phyloP scores from a whole-genome alignment of 164 flowering plant genomes.

The Houttuynia cordata region DNA sequence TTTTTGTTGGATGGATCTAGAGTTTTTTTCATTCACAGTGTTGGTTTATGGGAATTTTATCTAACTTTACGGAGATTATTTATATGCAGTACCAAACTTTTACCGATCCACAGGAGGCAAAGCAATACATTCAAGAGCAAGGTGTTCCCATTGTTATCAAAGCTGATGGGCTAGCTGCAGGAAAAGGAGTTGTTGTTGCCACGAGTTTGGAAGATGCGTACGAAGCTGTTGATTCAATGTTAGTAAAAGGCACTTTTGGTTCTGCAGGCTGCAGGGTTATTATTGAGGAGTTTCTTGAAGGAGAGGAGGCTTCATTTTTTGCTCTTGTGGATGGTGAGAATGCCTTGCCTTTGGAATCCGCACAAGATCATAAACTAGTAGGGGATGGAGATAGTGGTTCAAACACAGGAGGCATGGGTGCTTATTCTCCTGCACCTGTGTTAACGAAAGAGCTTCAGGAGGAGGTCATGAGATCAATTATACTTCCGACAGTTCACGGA shows the following conservation, averaged over 20 bases:
- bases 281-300: constrained; percentile 87
- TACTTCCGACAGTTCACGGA: constrained; percentile 81
- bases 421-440: constrained; percentile 92
- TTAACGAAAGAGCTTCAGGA: constrained; percentile 67
- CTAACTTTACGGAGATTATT: no score
- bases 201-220: constrained; percentile 75
- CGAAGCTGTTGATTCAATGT: constrained; percentile 89
- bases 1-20: constrained; percentile 3
- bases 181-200: constrained; percentile 96
- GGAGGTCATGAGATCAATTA: constrained; percentile 71
- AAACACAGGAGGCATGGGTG: constrained; percentile 98
- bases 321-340: constrained; percentile 96
- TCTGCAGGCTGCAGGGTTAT: constrained; percentile 73
- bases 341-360: constrained; percentile 89
- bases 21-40: no score
- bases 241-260: constrained; percentile 62
- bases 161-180: constrained; percentile 95
- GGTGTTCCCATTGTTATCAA: constrained; percentile 90
- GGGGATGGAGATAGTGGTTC: constrained; percentile 99
- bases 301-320: constrained; percentile 96
- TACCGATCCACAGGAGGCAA: constrained; percentile 64
- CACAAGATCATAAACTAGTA: constrained; percentile 94
- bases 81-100: constrained; percentile 73
- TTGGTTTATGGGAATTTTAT: no score
- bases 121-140: constrained; percentile 68